Base-by-base conservation (phyloP, 495 filamentous ascomycete genomes). In the Penicillium maclennaniae region DNA sequence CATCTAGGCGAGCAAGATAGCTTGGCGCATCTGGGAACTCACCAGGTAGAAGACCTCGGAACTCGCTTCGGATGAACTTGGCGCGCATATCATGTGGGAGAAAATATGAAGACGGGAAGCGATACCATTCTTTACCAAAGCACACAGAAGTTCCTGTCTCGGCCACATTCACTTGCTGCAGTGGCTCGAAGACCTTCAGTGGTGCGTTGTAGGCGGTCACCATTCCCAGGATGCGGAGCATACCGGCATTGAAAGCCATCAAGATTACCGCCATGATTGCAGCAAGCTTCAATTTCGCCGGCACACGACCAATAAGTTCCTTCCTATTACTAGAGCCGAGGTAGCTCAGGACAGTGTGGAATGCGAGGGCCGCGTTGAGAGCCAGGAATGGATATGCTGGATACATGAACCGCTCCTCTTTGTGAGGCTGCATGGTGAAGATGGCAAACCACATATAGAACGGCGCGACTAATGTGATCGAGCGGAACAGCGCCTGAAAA, bases 321-420 rank as follows among this genome's bases (percentile, higher is more conserved):
- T 79, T 83, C 0, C 83, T 81, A 53, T 92, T 77, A 25, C 80
- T 75, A 23, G 80, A 83, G 12, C 90, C 88, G 45, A 95, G 70
- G 43, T 86, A 83, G 25, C 82, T 71, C 7, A 96, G 78, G 0
- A 92, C 64, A 51, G 88, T 84, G 68, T 97, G 90, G 44, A 93
- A 74, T 1, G 90, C 74, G 45, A 96, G 72, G n/a, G 91, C 89
- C 12, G 92, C 92, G 70, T 93, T 93, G 23, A 97, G 77, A n/a
- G 87, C 90, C 21, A 99, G 78, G 47, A 90, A 87, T 8, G 95
- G 93, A 66, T 99, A 99, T 20, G 85, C 86, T 0, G 92, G 92
- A 68, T 95, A 97, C 91, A 99, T 97, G 74, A 99, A 99, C 7
- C 95, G 79, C 65, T 99, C 95, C 69, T 99, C 95, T 61, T 99